phyloP scores from a whole-genome alignment of 805 yeast genomes.

The Saccharomyces paradoxus region DNA sequence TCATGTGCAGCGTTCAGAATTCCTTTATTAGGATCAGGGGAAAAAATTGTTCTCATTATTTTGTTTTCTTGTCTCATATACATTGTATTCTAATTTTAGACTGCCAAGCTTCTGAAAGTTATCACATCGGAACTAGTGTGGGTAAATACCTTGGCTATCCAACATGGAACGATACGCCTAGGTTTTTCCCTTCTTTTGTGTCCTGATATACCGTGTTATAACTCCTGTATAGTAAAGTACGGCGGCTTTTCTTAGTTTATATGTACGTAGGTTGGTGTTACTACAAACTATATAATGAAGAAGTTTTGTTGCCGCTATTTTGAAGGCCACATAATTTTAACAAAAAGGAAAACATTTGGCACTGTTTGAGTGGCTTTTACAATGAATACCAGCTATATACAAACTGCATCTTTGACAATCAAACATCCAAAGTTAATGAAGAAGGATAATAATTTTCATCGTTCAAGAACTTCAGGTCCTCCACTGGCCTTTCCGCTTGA shows the following conservation, averaged over 20 bases:
- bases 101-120: too few species aligned
- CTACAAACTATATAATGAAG: neutral
- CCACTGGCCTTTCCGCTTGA: slow-evolving; percentile 62
- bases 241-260: neutral
- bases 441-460: slow-evolving; percentile 15
- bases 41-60: neutral
- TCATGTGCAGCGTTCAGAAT: neutral
- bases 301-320: neutral
- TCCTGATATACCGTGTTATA: too few species aligned
- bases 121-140: too few species aligned
- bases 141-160: neutral
- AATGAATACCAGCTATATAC: neutral
- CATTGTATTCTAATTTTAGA: neutral
- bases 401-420: neutral
- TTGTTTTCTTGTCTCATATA: neutral
- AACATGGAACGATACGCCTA: neutral
- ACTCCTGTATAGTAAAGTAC: too few species aligned
- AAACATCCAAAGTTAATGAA: slow-evolving; percentile 2
- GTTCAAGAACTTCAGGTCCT: slow-evolving; percentile 36
- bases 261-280: neutral
- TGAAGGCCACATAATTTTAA: neutral
- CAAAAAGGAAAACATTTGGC: neutral
- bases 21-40: neutral
- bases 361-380: neutral
- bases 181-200: neutral